These are phyloP conservation scores for Drechslerella coelobrocha DNA, from an alignment of 2,329 filamentous ascomycete genomes.

Conservation along the genomic window DNA sequence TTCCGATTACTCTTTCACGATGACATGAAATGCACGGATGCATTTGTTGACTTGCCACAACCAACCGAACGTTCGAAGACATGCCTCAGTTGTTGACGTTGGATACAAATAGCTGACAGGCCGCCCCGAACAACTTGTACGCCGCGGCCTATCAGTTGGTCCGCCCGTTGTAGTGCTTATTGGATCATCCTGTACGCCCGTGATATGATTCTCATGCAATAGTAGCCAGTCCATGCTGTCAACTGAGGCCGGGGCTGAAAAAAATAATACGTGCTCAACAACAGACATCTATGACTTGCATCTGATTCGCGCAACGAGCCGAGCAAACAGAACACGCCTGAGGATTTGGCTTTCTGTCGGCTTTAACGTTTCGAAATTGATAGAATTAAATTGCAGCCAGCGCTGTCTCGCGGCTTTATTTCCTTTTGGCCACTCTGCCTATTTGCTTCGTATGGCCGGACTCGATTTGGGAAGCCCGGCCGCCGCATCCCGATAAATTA, in stretches of 20 bases:
- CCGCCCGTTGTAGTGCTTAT: no score
- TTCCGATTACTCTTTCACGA: no score
- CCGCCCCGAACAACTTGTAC: no score
- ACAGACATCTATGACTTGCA: neutral
- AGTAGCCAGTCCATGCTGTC: neutral
- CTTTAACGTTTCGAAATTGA: constrained; percentile 21
- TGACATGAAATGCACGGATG: no score
- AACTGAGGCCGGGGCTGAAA: neutral
- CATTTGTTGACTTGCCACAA: no score
- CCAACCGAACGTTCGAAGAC: no score
- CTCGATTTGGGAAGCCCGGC: constrained; percentile 1
- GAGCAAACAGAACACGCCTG: neutral
- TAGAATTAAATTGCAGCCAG: constrained; percentile 8
- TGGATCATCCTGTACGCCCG: neutral
- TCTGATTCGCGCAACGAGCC: neutral
- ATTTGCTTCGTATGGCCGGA: constrained; percentile 14
- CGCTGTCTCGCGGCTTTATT: constrained; percentile 15
- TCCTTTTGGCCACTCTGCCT: constrained; percentile 29
- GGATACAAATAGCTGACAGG: no score
- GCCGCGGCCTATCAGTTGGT: no score
- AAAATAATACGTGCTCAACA: no score
- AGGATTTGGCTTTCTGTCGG: constrained; percentile 6
- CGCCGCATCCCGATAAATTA: constrained; percentile 3
- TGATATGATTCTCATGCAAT: constrained; percentile 6
- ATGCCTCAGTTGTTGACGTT: no score